Evolutionary conservation across 2,329 filamentous ascomycete genomes (phyloP), one percentile per base, ranked within the genome.

Genomic region (Tolypocladium pustulatum): DNA sequence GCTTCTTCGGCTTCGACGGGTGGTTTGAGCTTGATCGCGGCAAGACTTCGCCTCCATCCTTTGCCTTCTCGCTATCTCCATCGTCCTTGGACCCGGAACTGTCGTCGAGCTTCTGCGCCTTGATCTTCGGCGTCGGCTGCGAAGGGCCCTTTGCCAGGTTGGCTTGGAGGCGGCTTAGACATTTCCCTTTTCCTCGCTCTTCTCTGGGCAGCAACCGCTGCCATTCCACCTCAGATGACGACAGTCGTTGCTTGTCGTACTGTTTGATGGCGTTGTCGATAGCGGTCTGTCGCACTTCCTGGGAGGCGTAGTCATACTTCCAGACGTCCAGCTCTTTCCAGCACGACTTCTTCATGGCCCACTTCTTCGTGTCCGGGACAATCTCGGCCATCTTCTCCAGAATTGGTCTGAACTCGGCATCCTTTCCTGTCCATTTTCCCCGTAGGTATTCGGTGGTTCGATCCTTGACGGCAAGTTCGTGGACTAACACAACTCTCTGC

Each of bases 261-360:
- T 79, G 73, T 60, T 75, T 78, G 59, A 85, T 76, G 17, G 84
- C 84, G 63, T 85, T 79, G 71, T 88, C 76, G 67, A 87, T 80
- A 61, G 82, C 79, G 65, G 78, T 72, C 67, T 90, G 76, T 36
- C 84, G 80, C 61, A 84, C 78, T 37, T 80, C 77, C 22, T 77
- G 71, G 41, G 69, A 75, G 52, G 75, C 73, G 65, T 87, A 87
- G 34, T 80, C 73, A 67, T 85, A 85, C 59, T 77, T 80, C 78
- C 81, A 87, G 27, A 86, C 81, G 63, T 87, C 83, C 17, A 87
- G 75, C 62, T 87, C 84, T 69, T 80, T 85, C 78, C 80, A 87
- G 61, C 78, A 82, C 30, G 75, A 72, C 70, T 81, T 83, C 61
- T 79, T 78, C 64, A 87, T 70, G 38, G 74, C 71, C 77, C 81